These are phyloP conservation scores for Vararia minispora DNA, from an alignment of 768 basidiomycete species.

Conservation along the genomic window DNA sequence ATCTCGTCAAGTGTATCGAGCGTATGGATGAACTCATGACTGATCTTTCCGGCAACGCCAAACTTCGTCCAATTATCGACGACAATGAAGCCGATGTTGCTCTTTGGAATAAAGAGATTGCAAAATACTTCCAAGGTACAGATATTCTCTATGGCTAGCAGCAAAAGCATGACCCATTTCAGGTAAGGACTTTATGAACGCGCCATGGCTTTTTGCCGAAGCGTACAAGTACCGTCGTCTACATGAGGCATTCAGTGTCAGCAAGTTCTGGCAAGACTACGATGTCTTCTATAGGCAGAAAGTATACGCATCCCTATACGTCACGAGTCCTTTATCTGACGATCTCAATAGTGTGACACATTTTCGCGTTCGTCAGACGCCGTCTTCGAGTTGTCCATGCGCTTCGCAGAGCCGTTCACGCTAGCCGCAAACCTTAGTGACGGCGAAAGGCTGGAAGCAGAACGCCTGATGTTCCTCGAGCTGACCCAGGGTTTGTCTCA, in stretches of 20 bases:
- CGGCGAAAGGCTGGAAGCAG: conserved; percentile 53
- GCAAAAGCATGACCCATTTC: background rate
- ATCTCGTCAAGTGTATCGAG: conserved; percentile 78
- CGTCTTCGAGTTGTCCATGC: conserved; percentile 87
- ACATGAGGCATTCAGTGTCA: conserved; percentile 87
- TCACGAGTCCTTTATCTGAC: background rate
- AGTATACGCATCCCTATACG: conserved; percentile 22
- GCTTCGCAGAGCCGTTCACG: conserved; percentile 80
- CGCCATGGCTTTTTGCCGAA: conserved; percentile 94
- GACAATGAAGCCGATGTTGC: conserved; percentile 89
- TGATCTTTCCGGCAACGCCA: conserved; percentile 75
- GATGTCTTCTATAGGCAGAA: conserved; percentile 96
- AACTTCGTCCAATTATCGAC: conserved; percentile 80
- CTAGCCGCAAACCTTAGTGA: conserved; percentile 41
- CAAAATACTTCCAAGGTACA: conserved; percentile 83
- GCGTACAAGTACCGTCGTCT: conserved; percentile 89
- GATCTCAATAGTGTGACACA: conserved; percentile 63
- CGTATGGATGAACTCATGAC: conserved; percentile 86
- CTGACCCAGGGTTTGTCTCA: conserved; percentile 66
- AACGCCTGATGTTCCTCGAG: conserved; percentile 83
- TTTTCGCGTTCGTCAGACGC: conserved; percentile 88
- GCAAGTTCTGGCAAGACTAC: conserved; percentile 83
- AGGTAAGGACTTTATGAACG: conserved; percentile 92
- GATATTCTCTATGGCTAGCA: too few relatives aligned
- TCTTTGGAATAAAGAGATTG: conserved; percentile 96